Percentiles rank a stretch among this genome's conserved stretches.
These are phyloP conservation scores for Silene latifolia DNA, from an alignment of 148 eudicot species.

Conservation along the genomic window DNA sequence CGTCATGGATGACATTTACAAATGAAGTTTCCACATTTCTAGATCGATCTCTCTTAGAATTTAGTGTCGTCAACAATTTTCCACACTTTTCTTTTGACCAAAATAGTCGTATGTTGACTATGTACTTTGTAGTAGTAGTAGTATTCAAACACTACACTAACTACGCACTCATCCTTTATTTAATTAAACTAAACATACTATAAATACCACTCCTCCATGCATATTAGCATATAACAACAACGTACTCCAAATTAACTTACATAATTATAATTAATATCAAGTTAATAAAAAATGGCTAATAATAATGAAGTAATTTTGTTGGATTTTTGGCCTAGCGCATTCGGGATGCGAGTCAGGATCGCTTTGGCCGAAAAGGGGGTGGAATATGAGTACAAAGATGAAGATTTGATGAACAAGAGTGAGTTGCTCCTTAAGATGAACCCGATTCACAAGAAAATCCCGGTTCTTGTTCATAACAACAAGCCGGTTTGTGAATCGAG, in stretches of 20 bases:
- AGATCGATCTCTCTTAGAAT: neutral
- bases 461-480: constrained; percentile 34
- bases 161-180: too few relatives aligned
- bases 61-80: too few relatives aligned
- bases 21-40: too few relatives aligned
- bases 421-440: constrained; percentile 37
- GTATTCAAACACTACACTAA: too few relatives aligned
- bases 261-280: neutral
- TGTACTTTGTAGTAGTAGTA: too few relatives aligned
- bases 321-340: constrained; percentile 38
- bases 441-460: constrained; percentile 42
- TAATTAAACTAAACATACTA: neutral
- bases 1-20: too few relatives aligned
- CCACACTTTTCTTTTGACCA: neutral
- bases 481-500: constrained; percentile 40
- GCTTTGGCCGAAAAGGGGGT: constrained; percentile 36
- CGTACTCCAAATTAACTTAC: neutral
- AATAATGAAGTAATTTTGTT: constrained; percentile 31
- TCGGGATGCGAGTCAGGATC: constrained; percentile 31
- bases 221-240: neutral
- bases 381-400: constrained; percentile 34
- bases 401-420: constrained; percentile 36
- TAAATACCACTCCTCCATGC: neutral
- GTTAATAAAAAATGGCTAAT: constrained; percentile 5
- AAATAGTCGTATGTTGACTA: neutral